Conservation (phyloP, 2,329 filamentous ascomycete species). For the Aspergillus transmontanensis region DNA sequence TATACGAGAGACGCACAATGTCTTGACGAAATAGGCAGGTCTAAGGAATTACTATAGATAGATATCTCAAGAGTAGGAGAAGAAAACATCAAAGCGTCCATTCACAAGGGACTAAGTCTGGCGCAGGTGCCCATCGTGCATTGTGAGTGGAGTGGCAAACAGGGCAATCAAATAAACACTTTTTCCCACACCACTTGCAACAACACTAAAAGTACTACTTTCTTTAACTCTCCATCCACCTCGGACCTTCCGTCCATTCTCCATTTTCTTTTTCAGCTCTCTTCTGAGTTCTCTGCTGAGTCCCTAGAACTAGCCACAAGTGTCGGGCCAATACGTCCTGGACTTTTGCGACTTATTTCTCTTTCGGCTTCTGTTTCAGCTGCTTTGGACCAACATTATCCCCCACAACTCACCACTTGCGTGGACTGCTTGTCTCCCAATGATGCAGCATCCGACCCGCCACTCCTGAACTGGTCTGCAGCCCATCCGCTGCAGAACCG, state of each 20-base stretch:
- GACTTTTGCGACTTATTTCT: background rate
- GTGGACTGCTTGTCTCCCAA: constrained; percentile 23
- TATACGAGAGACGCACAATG: background rate
- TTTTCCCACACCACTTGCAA: background rate
- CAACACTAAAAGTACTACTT: constrained; percentile 1
- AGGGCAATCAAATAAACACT: constrained; percentile 2
- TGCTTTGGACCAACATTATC: constrained; percentile 9
- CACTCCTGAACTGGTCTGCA: constrained; percentile 32
- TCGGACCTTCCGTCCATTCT: background rate
- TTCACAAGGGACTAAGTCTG: background rate
- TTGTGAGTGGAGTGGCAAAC: constrained; percentile 3
- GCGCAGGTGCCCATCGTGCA: background rate
- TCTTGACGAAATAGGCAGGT: background rate
- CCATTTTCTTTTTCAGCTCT: constrained; percentile 1
- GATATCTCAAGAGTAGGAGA: background rate
- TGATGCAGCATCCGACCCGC: constrained; percentile 34
- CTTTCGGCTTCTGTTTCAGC: constrained; percentile 15
- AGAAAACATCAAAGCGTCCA: background rate
- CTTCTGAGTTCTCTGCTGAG: background rate
- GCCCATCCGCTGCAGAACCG: constrained; percentile 20
- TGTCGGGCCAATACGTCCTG: constrained; percentile 6
- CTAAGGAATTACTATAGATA: background rate
- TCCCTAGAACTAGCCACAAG: background rate
- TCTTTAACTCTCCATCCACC: background rate
- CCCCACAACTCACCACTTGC: constrained; percentile 17